Percentiles rank a stretch among this genome's conserved stretches.
phyloP scores from a whole-genome alignment of 139 green algal genomes.

The Eudorina sp. region DNA sequence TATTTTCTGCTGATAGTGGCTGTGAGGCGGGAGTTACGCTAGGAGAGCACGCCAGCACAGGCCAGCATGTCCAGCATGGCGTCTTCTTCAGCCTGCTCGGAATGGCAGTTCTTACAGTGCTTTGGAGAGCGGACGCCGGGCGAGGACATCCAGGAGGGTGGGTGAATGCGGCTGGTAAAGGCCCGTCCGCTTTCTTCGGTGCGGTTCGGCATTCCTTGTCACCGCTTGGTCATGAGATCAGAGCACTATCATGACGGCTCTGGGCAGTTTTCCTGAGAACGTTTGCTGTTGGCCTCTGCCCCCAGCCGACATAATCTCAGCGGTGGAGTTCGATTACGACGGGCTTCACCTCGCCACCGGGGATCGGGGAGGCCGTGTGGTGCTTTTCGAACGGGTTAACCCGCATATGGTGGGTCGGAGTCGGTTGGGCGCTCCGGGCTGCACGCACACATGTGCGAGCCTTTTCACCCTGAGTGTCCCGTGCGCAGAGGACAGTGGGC shows the following conservation, averaged over 20 bases:
- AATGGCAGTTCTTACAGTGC: conserved; percentile 97
- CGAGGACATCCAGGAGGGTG: conserved; percentile 97
- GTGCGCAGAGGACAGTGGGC: conserved; percentile 55
- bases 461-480: neutral
- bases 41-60: no score
- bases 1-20: no score
- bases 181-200: no score
- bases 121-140: conserved; percentile 95
- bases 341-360: conserved; percentile 96
- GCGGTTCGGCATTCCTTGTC: no score
- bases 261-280: no score
- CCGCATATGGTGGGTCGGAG: conserved; percentile 56
- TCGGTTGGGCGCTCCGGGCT: conserved; percentile 9
- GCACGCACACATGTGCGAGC: conserved; percentile 22
- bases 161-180: neutral
- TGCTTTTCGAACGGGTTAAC: conserved; percentile 94
- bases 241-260: no score
- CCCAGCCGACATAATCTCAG: conserved; percentile 98
- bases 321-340: conserved; percentile 95
- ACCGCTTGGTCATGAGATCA: no score
- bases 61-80: conserved; percentile 30
- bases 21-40: neutral
- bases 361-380: conserved; percentile 95
- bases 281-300: conserved; percentile 36
- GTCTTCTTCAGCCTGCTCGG: conserved; percentile 43